Evolutionary conservation across 306 rosid genomes (phyloP).

Genomic region (Lupinus albus): DNA sequence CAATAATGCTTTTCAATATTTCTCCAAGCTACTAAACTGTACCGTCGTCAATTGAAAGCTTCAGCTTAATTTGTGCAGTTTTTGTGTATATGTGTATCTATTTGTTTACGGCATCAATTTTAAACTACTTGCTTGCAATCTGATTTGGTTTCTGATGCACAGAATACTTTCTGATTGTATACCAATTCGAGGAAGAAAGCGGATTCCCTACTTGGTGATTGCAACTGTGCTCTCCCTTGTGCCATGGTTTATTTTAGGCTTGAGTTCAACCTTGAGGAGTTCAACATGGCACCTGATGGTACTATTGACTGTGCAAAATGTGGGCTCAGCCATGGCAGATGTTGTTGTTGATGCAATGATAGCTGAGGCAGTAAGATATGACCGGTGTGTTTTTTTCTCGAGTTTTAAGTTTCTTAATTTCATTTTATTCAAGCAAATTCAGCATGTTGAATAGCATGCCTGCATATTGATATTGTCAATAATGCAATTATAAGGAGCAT

Average conservation of each 20-base stretch:
- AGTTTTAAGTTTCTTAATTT: conserved; percentile 38
- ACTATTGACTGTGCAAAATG: conserved; percentile 71
- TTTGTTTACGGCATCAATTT: conserved; percentile 29
- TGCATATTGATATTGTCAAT: conserved; percentile 28
- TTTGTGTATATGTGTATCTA: neutral
- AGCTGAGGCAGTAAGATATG: conserved; percentile 82
- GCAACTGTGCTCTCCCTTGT: conserved; percentile 79
- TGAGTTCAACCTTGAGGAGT: conserved; percentile 55
- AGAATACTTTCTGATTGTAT: conserved; percentile 84
- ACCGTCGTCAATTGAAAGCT: conserved; percentile 23
- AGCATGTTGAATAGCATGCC: conserved; percentile 25
- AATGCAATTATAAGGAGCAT: conserved; percentile 8
- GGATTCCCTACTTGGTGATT: conserved; percentile 78
- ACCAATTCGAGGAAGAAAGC: conserved; percentile 78
- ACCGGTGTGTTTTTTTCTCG: conserved; percentile 54
- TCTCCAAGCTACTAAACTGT: neutral
- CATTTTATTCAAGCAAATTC: conserved; percentile 1
- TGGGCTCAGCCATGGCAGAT: conserved; percentile 92
- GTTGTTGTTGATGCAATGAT: conserved; percentile 95
- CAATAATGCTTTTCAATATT: conserved; percentile 2
- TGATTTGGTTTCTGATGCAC: conserved; percentile 45
- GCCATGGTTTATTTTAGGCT: conserved; percentile 77
- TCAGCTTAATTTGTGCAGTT: conserved; percentile 28
- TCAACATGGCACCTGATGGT: conserved; percentile 69
- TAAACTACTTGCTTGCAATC: conserved; percentile 32